A percentile compares a stretch with the other conserved stretches of the same genome.
Conservation (phyloP, 2,329 filamentous ascomycete genomes). For the Akanthomyces dipterigenus region DNA sequence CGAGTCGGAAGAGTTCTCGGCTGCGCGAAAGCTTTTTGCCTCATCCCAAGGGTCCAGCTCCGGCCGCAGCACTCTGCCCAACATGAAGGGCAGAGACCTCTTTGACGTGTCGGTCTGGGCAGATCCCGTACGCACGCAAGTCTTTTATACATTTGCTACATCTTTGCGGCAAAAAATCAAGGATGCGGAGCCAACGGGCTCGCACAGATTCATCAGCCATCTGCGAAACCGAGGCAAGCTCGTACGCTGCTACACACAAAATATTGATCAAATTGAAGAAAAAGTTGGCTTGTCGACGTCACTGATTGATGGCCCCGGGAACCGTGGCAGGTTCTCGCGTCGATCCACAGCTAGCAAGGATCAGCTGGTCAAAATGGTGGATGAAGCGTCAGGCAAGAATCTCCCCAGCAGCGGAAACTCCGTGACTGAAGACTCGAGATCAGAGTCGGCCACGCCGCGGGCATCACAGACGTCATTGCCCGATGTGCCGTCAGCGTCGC, state of each 20-base stretch:
- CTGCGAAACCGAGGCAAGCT: slow-evolving; percentile 61
- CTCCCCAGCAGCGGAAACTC: slow-evolving; percentile 12
- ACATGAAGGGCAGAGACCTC: slow-evolving; percentile 63
- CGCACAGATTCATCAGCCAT: slow-evolving; percentile 62
- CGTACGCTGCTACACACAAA: slow-evolving; percentile 67
- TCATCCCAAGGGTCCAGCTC: slow-evolving; percentile 32
- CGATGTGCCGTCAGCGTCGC: not conserved
- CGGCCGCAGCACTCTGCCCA: slow-evolving; percentile 38
- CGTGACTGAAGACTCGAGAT: slow-evolving; percentile 5
- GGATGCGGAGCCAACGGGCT: slow-evolving; percentile 56
- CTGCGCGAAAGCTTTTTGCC: slow-evolving; percentile 31
- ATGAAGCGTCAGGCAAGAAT: slow-evolving; percentile 21
- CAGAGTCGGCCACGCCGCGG: not conserved
- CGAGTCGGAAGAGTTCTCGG: slow-evolving; percentile 38
- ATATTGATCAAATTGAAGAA: slow-evolving; percentile 67
- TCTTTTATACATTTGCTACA: slow-evolving; percentile 68
- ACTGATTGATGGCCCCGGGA: slow-evolving; percentile 55
- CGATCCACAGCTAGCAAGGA: slow-evolving; percentile 31
- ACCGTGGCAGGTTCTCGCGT: slow-evolving; percentile 51
- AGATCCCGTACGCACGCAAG: slow-evolving; percentile 59
- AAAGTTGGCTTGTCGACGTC: slow-evolving; percentile 61
- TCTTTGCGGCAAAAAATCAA: slow-evolving; percentile 58
- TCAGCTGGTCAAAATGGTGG: slow-evolving; percentile 32
- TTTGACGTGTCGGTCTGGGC: slow-evolving; percentile 67
- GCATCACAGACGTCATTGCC: not conserved